Percentiles rank a stretch among this genome's conserved stretches.
Conservation (phyloP, 1,284 basidiomycete species). For the Boletus smithii region DNA sequence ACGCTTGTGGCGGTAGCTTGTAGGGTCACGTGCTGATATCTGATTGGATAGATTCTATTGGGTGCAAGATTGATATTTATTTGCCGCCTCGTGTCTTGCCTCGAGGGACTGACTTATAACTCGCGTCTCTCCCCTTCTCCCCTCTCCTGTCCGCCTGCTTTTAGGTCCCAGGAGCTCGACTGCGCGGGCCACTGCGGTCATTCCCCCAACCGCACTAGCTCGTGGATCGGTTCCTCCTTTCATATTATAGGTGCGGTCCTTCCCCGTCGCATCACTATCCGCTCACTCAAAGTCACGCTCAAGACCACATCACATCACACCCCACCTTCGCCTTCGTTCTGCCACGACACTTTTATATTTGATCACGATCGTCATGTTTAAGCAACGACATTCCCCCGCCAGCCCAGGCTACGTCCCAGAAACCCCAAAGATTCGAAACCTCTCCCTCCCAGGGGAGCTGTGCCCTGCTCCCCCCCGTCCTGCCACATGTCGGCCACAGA, state of each 20-base stretch:
- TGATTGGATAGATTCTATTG: conserved; percentile 24
- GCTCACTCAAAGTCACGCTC: background rate
- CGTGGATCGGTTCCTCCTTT: conserved; percentile 13
- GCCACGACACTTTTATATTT: conserved; percentile 21
- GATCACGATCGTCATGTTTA: conserved; percentile 32
- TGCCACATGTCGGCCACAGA: conserved; percentile 20
- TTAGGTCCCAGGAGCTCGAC: conserved; percentile 18
- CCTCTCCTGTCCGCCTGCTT: conserved; percentile 16
- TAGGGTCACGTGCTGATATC: conserved; percentile 18
- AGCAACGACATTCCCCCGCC: conserved; percentile 25
- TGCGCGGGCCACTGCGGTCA: conserved; percentile 26
- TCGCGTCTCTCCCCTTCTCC: background rate
- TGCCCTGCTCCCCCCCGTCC: conserved; percentile 21
- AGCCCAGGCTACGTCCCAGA: conserved; percentile 23
- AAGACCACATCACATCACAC: conserved; percentile 3
- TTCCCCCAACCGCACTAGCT: conserved; percentile 12
- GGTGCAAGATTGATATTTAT: conserved; percentile 10
- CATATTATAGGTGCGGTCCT: conserved; percentile 14
- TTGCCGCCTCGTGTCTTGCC: conserved; percentile 28
- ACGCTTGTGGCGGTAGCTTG: background rate
- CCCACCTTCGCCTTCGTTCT: conserved; percentile 14
- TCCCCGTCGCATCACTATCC: background rate
- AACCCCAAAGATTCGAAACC: conserved; percentile 32
- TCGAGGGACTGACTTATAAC: conserved; percentile 24
- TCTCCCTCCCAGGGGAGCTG: conserved; percentile 31